Percentiles rank a stretch among this genome's conserved stretches.
Conservation (phyloP, 345 rosid genomes). For the Eucalyptus tenuipes region DNA sequence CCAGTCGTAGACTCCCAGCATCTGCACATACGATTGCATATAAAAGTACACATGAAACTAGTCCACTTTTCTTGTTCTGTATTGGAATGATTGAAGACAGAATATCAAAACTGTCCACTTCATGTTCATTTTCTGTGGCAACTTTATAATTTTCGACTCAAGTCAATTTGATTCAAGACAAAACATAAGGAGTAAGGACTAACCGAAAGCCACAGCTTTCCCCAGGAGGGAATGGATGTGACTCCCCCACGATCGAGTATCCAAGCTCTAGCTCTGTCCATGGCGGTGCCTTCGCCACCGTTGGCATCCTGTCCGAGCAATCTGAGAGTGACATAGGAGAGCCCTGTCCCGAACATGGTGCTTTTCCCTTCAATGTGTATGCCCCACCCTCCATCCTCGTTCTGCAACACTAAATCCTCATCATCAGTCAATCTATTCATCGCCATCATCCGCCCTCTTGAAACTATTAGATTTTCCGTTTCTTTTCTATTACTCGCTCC, state of each 20-base stretch:
- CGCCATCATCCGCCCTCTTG: too few relatives aligned
- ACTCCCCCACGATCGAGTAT: not conserved
- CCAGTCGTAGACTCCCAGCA: constrained; percentile 73
- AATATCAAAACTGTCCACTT: not conserved
- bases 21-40: constrained; percentile 3
- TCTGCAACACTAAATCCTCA: constrained; percentile 9
- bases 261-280: constrained; percentile 23
- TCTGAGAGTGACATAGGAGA: constrained; percentile 44
- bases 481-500: too few relatives aligned
- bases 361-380: constrained; percentile 47
- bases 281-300: constrained; percentile 22
- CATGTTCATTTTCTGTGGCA: too few relatives aligned
- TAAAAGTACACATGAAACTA: not conserved
- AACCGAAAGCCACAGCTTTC: constrained; percentile 51
- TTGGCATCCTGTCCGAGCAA: constrained; percentile 38
- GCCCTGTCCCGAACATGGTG: constrained; percentile 39
- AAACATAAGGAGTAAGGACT: not conserved
- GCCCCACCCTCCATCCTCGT: constrained; percentile 72
- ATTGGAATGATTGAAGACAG: too few relatives aligned
- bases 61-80: too few relatives aligned
- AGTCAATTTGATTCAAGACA: too few relatives aligned
- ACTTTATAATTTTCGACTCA: too few relatives aligned
- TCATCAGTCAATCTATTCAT: too few relatives aligned
- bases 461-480: too few relatives aligned
- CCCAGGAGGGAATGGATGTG: not conserved